Percentiles rank a stretch among this genome's conserved stretches.
Evolutionary conservation across 768 basidiomycete genomes (phyloP).

Genomic region (Russula griseocarnosa): DNA sequence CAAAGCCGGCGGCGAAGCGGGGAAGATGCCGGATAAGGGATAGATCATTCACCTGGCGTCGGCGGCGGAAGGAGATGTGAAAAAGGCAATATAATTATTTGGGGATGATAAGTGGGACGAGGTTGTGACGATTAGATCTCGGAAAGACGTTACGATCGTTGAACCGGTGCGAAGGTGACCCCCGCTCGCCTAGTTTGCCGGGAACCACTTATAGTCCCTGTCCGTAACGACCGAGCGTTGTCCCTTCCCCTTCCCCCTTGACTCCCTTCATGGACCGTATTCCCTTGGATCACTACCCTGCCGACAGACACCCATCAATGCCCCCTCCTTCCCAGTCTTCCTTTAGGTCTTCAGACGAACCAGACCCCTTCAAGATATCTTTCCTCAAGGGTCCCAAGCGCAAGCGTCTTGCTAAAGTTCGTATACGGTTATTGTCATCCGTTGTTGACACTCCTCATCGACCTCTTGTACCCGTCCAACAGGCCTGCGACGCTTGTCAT

Average conservation of each 20-base stretch:
- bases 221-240: slow-evolving; percentile 18
- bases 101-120: slow-evolving; percentile 6
- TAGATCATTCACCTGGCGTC: slow-evolving; percentile 7
- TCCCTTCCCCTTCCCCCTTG: background rate
- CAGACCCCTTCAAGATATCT: slow-evolving; percentile 38
- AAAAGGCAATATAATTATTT: background rate
- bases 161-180: slow-evolving; percentile 11
- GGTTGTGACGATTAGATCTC: slow-evolving; percentile 7
- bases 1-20: slow-evolving; percentile 28
- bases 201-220: slow-evolving; percentile 21
- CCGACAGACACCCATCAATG: background rate
- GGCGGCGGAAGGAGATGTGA: slow-evolving; percentile 5
- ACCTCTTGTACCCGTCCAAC: background rate
- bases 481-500: slow-evolving; percentile 81
- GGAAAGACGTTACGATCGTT: slow-evolving; percentile 9
- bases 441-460: background rate
- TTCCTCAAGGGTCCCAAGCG: slow-evolving; percentile 52
- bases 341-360: slow-evolving; percentile 28
- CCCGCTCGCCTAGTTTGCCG: slow-evolving; percentile 22
- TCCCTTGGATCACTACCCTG: background rate
- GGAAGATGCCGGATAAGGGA: background rate
- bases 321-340: slow-evolving; percentile 17
- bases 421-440: slow-evolving; percentile 10
- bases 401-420: slow-evolving; percentile 51
- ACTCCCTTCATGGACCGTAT: slow-evolving; percentile 17